Percentiles rank a stretch among this genome's conserved stretches.
Conservation (phyloP, 78 protist species). For the Bodo saltans region DNA sequence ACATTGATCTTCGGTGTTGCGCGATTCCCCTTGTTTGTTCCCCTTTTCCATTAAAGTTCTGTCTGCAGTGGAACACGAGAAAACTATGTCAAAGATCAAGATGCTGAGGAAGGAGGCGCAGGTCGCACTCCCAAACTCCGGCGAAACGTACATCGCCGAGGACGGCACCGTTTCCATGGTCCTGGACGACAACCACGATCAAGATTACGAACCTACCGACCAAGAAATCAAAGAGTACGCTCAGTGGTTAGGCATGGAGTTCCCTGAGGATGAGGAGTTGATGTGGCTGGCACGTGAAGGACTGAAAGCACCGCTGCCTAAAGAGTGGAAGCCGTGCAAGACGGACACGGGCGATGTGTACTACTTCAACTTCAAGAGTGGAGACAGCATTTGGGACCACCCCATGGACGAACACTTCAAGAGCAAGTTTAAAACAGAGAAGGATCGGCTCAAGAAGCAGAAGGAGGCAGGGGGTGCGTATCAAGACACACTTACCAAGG, state of each 20-base stretch:
- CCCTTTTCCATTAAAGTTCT: too few relatives aligned
- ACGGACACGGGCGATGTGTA: slow-evolving; percentile 30
- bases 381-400: slow-evolving; percentile 51
- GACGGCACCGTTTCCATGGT: slow-evolving; percentile 7
- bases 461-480: too few relatives aligned
- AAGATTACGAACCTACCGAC: slow-evolving; percentile 23
- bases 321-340: slow-evolving; percentile 47
- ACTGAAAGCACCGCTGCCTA: slow-evolving; percentile 49
- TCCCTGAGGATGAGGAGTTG: slow-evolving; percentile 20
- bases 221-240: slow-evolving; percentile 45
- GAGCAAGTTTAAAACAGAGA: slow-evolving; percentile 12
- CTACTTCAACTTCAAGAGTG: slow-evolving; percentile 46
- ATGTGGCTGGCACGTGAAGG: slow-evolving; percentile 56
- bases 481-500: too few relatives aligned
- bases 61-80: not conserved
- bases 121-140: not conserved
- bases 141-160: not conserved
- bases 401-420: slow-evolving; percentile 52
- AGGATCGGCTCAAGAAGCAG: not conserved
- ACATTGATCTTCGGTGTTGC: not conserved
- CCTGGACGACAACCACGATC: slow-evolving; percentile 24
- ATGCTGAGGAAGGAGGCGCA: not conserved
- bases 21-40: too few relatives aligned
- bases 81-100: not conserved
- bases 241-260: slow-evolving; percentile 46